phyloP scores from a whole-genome alignment of 495 filamentous ascomycete genomes.

The Talaromyces stipitatus region DNA sequence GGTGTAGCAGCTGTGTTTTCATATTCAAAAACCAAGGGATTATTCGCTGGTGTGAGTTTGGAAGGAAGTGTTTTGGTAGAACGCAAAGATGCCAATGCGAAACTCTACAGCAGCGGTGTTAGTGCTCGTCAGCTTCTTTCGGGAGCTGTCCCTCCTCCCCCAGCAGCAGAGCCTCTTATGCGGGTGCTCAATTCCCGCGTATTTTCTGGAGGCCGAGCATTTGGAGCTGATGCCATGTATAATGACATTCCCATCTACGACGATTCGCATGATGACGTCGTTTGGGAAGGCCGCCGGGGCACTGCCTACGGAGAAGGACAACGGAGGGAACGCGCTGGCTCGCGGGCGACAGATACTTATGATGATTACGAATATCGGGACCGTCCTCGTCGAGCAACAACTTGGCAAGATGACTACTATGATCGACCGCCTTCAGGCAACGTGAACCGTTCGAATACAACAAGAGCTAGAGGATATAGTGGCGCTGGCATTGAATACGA shows the following conservation, averaged over 20 bases:
- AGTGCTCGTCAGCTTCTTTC: constrained; percentile 77
- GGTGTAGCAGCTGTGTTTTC: constrained; percentile 90
- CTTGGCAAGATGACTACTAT: constrained; percentile 88
- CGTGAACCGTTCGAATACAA: constrained; percentile 42
- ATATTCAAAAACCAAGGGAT: constrained; percentile 93
- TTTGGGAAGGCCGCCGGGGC: constrained; percentile 82
- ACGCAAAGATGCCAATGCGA: constrained; percentile 92
- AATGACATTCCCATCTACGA: constrained; percentile 94
- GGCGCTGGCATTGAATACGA: background rate
- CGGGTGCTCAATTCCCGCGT: constrained; percentile 73
- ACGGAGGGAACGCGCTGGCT: constrained; percentile 49
- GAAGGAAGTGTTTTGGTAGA: constrained; percentile 89
- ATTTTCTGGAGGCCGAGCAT: constrained; percentile 57
- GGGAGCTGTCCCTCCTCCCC: constrained; percentile 69
- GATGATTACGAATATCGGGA: constrained; percentile 58
- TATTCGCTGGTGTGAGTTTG: constrained; percentile 91
- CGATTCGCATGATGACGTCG: constrained; percentile 75
- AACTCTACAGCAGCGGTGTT: constrained; percentile 76
- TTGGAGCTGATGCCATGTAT: constrained; percentile 65
- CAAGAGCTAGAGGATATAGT: constrained; percentile 30
- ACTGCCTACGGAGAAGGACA: constrained; percentile 69
- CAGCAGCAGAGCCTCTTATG: constrained; percentile 76
- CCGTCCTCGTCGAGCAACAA: constrained; percentile 59
- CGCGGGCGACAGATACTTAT: constrained; percentile 18
- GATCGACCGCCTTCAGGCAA: constrained; percentile 51